These are phyloP conservation scores for Crotalaria pallida DNA, from an alignment of 306 rosid species.

Conservation along the genomic window DNA sequence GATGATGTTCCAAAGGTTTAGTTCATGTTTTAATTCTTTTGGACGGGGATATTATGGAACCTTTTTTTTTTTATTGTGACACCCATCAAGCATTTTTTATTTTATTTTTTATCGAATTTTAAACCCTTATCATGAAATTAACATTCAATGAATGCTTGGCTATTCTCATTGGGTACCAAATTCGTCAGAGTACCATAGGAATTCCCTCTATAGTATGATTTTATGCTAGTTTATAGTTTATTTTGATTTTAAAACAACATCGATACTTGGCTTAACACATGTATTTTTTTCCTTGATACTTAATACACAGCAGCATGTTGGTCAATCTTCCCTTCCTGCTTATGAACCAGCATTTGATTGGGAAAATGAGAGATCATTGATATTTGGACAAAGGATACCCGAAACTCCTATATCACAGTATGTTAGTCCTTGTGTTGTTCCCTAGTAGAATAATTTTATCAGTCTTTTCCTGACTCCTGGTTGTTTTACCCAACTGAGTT, in stretches of 20 bases:
- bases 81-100: background rate
- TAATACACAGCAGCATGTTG: slow-evolving; percentile 78
- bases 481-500: slow-evolving; percentile 16
- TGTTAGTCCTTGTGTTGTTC: slow-evolving; percentile 19
- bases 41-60: background rate
- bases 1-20: slow-evolving; percentile 69
- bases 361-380: slow-evolving; percentile 96
- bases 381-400: slow-evolving; percentile 91
- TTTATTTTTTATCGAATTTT: too few species aligned
- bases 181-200: background rate
- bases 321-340: slow-evolving; percentile 90
- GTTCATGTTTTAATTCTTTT: background rate
- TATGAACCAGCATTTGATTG: slow-evolving; percentile 98
- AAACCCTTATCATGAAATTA: background rate
- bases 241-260: background rate
- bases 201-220: background rate
- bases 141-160: background rate
- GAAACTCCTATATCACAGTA: slow-evolving; percentile 93
- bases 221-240: background rate
- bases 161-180: background rate
- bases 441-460: background rate
- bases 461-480: background rate
- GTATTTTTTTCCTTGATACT: background rate
- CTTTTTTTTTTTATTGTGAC: background rate
- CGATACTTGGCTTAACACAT: background rate